Base-by-base conservation (phyloP, 495 filamentous ascomycete species). In the Darksidea phi region DNA sequence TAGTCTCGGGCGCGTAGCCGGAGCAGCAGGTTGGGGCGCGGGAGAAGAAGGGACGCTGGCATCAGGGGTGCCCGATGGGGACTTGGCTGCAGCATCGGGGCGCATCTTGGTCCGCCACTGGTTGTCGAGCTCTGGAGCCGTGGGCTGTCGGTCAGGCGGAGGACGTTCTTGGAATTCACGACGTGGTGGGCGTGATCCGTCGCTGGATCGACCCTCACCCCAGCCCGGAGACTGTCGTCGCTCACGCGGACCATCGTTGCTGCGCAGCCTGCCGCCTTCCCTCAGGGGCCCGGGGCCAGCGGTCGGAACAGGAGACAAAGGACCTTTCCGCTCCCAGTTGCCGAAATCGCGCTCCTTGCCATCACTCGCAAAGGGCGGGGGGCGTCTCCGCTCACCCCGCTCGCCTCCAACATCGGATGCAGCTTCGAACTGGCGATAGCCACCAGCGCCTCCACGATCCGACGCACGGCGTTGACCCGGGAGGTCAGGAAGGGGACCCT, bases 301-400 rank as follows among this genome's bases (percentile, higher is more conserved):
- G 37, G 79, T 71, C 28, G 87, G 73, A 20, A 82, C 73, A 10
- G 92, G 89, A 42, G 92, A 88, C 45, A 96, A 81, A 25, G 95
- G 94, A 21, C 94, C 95, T 69, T 91, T 93, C 55, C 94, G 88
- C 74, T 96, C 93, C 94, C 94, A 98, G 76, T 91, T 94, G 59
- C 83, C 80, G 65, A 97, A 88, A 68, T 96, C 90, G 21, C 92
- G 87, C 52, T 87, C 76, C 73, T 91, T 95, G 61, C 89, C 88
- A 70, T 96, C 90, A 59, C 86, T 85, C 62, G 78, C 76, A 60
- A 74, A 76, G 49, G 75, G 75, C 15, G 70, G 70, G 23, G 77
- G 60, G 37, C 73, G 64, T 34, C 70, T 62, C n/a, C 71, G 71
- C 48, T 75, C 76, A 18, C 78, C 80, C 49, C 75, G 73, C 28